phyloP scores from a whole-genome alignment of 805 yeast genomes.

The Suhomyces sp. region DNA sequence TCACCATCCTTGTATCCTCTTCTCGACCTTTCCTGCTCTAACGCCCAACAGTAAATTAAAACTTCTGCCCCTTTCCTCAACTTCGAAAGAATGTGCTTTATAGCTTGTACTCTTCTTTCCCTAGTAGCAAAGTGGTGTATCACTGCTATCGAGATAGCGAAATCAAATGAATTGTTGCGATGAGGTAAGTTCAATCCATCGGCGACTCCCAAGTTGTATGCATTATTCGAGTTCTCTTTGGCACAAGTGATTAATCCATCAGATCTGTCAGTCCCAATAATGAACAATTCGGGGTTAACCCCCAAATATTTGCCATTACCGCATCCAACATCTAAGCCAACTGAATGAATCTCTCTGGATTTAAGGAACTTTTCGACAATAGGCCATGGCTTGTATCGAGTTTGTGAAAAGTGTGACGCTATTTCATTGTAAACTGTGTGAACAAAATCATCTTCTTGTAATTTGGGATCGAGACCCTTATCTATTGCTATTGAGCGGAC shows the following conservation, averaged over 20 bases:
- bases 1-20: slow-evolving; percentile 90
- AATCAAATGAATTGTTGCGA: slow-evolving; percentile 50
- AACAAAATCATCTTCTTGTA: slow-evolving; percentile 74
- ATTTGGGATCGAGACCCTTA: slow-evolving; percentile 42
- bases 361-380: slow-evolving; percentile 73
- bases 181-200: slow-evolving; percentile 68
- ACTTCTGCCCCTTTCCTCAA: slow-evolving; percentile 64
- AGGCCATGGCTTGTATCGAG: slow-evolving; percentile 98
- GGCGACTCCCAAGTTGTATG: slow-evolving; percentile 65
- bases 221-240: slow-evolving; percentile 33
- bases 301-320: slow-evolving; percentile 93
- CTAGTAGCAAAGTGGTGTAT: slow-evolving; percentile 92
- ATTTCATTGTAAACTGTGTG: slow-evolving; percentile 93
- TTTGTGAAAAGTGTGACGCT: slow-evolving; percentile 89
- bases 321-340: slow-evolving; percentile 94
- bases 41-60: slow-evolving; percentile 92
- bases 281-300: slow-evolving; percentile 63
- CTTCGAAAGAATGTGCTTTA: slow-evolving; percentile 61
- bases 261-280: slow-evolving; percentile 76
- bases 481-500: slow-evolving; percentile 33
- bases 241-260: slow-evolving; percentile 70
- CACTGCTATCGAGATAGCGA: slow-evolving; percentile 94
- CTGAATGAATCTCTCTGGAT: slow-evolving; percentile 47
- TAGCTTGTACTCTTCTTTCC: slow-evolving; percentile 75
- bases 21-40: slow-evolving; percentile 84